A percentile compares a stretch with the other conserved stretches of the same genome.
Conservation (phyloP, 257 asterid species). For the Solanum pennellii region DNA sequence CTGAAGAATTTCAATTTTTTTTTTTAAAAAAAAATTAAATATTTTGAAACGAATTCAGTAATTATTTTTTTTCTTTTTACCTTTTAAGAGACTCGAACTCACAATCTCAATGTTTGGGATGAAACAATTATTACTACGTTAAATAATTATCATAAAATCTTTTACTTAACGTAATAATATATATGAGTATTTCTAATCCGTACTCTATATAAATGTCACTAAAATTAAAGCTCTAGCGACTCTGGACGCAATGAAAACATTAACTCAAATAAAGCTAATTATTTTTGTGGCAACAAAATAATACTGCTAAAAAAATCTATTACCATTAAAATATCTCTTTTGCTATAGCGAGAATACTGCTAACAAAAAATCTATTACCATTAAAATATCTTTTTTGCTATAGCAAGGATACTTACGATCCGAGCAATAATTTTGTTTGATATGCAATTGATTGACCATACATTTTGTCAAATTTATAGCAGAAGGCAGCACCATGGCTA, state of each 20-base stretch:
- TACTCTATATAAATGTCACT: neutral
- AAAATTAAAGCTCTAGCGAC: neutral
- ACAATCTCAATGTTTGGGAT: rapidly evolving
- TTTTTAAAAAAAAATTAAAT: rapidly evolving
- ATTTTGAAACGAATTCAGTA: no score
- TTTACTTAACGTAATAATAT: no score
- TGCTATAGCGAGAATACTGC: neutral
- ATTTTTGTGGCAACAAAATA: neutral
- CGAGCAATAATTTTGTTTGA: neutral
- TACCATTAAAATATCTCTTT: no score
- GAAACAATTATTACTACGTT: no score
- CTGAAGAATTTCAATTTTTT: neutral
- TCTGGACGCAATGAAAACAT: rapidly evolving
- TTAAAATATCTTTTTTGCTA: no score
- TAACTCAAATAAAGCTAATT: neutral
- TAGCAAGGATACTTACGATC: neutral
- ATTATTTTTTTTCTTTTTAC: neutral
- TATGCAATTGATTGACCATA: neutral
- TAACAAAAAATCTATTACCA: neutral
- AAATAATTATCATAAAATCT: no score
- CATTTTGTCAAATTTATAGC: neutral
- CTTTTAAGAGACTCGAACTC: neutral
- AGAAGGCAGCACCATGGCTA: constrained; percentile 60
- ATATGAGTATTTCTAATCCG: neutral
- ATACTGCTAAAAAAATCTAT: no score